Evolutionary conservation across 305 asterid genomes (phyloP), one percentile per base, ranked within the genome.

Genomic region (Euphrasia arctica): DNA sequence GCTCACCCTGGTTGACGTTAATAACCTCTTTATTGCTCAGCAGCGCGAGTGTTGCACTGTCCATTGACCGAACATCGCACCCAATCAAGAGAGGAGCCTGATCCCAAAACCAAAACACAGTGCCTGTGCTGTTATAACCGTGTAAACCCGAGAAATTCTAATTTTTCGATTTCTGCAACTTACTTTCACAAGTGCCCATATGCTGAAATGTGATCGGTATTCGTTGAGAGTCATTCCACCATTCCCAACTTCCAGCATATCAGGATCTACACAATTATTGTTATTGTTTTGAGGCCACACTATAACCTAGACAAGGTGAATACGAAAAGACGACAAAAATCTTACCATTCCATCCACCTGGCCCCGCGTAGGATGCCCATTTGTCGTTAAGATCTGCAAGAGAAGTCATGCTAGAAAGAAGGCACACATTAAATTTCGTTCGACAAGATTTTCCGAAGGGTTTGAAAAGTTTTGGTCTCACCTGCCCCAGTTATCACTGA

Each of bases 291-390:
- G 42, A 5, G 43, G 9, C 52, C 15, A 47, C 13, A n/a, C 9
- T 48, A 48, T 48, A 12, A 48, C 54, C 25, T 12, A 3, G 54
- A 48, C 54, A 13, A 48, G 54, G 25, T 48, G 8, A 3, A 48
- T n/a, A 39, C 9, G 43, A 39, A 48, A 51, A 14, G 31, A 9
- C 14, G 11, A 27, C 60, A 54, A n/a, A 4, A 12, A 62, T 65
- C 74, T 68, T 77, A 89, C 98, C 98, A 31, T 90, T 93, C 99
- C 99, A 93, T 70, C 89, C 95, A 3, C 98, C 97, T 2, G 95
- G 96, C 42, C 87, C 92, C 11, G 96, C 95, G 59, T 90, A 87
- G 22, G 85, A 50, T 39, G 95, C 96, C 99, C 97, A 90, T 69
- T 72, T 74, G 79, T 90, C 91, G 58, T 93, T 90, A 13, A 69